Evolutionary conservation across 768 basidiomycete genomes (phyloP), one percentile per base, ranked within the genome.

Genomic region (Phaeotremella fagi): DNA sequence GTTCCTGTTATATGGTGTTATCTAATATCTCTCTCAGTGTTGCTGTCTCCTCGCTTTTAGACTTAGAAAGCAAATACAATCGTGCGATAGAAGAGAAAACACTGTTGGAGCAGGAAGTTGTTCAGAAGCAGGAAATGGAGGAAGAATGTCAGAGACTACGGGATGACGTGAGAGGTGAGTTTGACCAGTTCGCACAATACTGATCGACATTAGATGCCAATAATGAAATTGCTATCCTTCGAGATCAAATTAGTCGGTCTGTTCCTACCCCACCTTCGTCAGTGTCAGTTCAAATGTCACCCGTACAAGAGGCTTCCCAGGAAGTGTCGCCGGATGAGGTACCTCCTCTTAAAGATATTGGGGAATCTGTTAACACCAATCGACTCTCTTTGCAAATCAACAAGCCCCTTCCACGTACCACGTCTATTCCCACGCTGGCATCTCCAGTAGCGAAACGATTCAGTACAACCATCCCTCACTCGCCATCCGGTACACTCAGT

Each of bases 81-180:
- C 82, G 85, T 48, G 87, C 86, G 1, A 78, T 98, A 28, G 95
- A 99, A 75, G 91, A 98, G 77, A 98, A 97, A 77, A 97, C 97
- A 50, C 77, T 99, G 24, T 80, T 98, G 31, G 95, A 99, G 74
- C 90, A 98, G 60, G 95, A 99, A 66, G 79, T 98, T 27, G 77
- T 97, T 24, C 86, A 86, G 74, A 95, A 94, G 73, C 88, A 90
- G 3, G 84, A 80, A 59, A 70, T 95, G 38, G 91, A 97, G 68
- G 92, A 94, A 73, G 87, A 92, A 65, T 82, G 80, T 43, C 95
- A 98, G 74, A 82, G 95, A 41, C 72, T 94, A 54, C 90, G 84
- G 72, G 95, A 98, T 66, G 92, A 98, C 69, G 76, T 97, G 36
- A 79, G 91, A 83, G 94, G 94, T 88, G 60, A 55, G 78, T 59